Conservation (phyloP, 768 basidiomycete species). For the Boletus sp. region DNA sequence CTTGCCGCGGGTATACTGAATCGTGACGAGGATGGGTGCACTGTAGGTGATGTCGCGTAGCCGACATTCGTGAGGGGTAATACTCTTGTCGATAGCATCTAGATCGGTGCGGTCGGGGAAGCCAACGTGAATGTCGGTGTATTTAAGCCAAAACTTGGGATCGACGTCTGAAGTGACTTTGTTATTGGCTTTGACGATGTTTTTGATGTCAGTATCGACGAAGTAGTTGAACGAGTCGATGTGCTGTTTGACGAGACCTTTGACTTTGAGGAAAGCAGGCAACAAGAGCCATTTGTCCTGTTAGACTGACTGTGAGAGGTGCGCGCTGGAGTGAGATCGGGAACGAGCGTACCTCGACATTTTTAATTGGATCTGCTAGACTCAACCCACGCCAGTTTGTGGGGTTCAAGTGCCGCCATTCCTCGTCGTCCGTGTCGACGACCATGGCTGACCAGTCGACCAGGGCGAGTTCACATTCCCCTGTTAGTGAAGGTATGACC, state of each 20-base stretch:
- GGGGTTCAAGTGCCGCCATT: slow-evolving; percentile 57
- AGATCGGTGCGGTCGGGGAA: slow-evolving; percentile 87
- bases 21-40: slow-evolving; percentile 89
- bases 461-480: too few relatives aligned
- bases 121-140: slow-evolving; percentile 92
- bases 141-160: slow-evolving; percentile 94
- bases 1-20: slow-evolving; percentile 92
- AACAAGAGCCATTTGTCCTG: slow-evolving; percentile 99
- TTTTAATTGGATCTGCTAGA: slow-evolving; percentile 87
- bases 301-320: background rate
- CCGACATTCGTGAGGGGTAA: slow-evolving; percentile 97
- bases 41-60: slow-evolving; percentile 93
- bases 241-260: slow-evolving; percentile 98
- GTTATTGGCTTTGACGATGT: slow-evolving; percentile 90
- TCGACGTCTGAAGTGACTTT: slow-evolving; percentile 96
- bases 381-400: slow-evolving; percentile 73
- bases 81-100: slow-evolving; percentile 69
- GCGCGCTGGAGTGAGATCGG: background rate
- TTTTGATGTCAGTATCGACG: slow-evolving; percentile 95
- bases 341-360: slow-evolving; percentile 68
- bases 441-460: slow-evolving; percentile 3
- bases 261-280: slow-evolving; percentile 95
- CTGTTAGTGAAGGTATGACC: background rate
- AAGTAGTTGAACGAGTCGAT: slow-evolving; percentile 99
- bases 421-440: slow-evolving; percentile 33